Conservation (phyloP, 1,284 basidiomycete genomes). For the Vanrija sp. region DNA sequence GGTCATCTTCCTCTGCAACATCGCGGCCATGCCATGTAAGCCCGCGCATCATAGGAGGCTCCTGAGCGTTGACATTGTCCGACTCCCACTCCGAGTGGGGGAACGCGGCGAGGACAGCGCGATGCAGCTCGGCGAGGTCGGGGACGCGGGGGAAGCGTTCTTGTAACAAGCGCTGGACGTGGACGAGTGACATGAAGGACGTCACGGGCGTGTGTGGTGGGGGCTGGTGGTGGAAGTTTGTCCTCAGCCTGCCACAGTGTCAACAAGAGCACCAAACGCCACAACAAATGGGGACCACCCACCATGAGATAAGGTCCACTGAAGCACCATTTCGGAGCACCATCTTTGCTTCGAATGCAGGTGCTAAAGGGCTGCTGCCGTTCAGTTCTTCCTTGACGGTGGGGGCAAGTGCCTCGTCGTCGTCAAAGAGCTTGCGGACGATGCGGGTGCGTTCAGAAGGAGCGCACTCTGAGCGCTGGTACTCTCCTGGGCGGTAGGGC, state of each 20-base stretch:
- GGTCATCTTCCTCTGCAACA: conserved; percentile 30
- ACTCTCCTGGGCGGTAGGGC: conserved; percentile 34
- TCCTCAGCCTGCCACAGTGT: conserved; percentile 33
- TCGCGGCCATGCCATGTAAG: conserved; percentile 44
- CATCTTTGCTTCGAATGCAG: conserved; percentile 45
- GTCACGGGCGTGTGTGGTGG: conserved; percentile 32
- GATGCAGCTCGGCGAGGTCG: conserved; percentile 33
- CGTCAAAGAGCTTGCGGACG: conserved; percentile 32
- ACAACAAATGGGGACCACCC: conserved; percentile 9
- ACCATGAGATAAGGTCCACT: conserved; percentile 45
- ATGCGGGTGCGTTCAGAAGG: conserved; percentile 30
- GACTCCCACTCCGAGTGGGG: conserved; percentile 37
- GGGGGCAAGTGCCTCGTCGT: conserved; percentile 19
- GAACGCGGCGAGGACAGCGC: conserved; percentile 40
- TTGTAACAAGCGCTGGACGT: conserved; percentile 36
- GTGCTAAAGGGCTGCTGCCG: conserved; percentile 24
- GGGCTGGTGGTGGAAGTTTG: conserved; percentile 44
- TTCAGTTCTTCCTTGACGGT: conserved; percentile 10
- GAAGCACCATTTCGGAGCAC: conserved; percentile 40
- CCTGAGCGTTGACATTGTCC: conserved; percentile 25
- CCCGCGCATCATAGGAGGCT: conserved; percentile 41
- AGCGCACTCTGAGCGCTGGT: conserved; percentile 30
- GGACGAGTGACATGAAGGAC: conserved; percentile 38
- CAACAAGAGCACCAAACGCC: neutral
- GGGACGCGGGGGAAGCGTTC: conserved; percentile 43